Percentiles rank a stretch among this genome's conserved stretches.
Conservation (phyloP, 106 monocot genomes). For the Iris macrosiphon region DNA sequence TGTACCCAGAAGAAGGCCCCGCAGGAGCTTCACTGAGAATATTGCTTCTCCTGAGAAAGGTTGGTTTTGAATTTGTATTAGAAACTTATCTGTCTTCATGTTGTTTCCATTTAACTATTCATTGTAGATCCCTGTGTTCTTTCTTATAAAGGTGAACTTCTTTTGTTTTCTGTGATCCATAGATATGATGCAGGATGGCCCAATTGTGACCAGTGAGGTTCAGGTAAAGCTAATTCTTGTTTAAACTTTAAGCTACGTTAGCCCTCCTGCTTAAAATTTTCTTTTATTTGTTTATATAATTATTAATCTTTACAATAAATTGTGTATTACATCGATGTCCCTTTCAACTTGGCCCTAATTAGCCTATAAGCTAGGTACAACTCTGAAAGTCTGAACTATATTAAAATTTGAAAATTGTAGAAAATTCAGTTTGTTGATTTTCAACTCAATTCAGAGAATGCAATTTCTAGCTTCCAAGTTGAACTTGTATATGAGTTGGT, state of each 20-base stretch:
- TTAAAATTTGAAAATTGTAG: too few species aligned
- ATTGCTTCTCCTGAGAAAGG: conserved; percentile 27
- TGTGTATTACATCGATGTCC: too few species aligned
- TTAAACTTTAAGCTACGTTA: background rate
- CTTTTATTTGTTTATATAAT: too few species aligned
- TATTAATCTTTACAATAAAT: too few species aligned
- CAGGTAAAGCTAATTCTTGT: conserved; percentile 24
- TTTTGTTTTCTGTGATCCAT: conserved; percentile 6
- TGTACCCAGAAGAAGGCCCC: conserved; percentile 13
- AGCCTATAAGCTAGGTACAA: too few species aligned
- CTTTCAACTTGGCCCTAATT: too few species aligned
- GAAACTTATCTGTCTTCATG: background rate
- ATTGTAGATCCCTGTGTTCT: background rate
- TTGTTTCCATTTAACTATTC: background rate
- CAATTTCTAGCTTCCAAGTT: too few species aligned
- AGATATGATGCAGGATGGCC: conserved; percentile 15
- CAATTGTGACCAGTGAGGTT: conserved; percentile 1
- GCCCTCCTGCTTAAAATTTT: too few species aligned
- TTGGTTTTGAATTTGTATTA: conserved; percentile 7
- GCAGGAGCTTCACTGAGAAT: conserved; percentile 12
- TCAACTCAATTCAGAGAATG: too few species aligned
- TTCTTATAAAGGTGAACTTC: background rate
- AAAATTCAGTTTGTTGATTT: too few species aligned
- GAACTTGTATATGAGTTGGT: too few species aligned
- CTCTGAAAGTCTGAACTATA: too few species aligned